Evolutionary conservation across 2,329 filamentous ascomycete genomes (phyloP).

Genomic region (Ceratocystis diversiconidia): DNA sequence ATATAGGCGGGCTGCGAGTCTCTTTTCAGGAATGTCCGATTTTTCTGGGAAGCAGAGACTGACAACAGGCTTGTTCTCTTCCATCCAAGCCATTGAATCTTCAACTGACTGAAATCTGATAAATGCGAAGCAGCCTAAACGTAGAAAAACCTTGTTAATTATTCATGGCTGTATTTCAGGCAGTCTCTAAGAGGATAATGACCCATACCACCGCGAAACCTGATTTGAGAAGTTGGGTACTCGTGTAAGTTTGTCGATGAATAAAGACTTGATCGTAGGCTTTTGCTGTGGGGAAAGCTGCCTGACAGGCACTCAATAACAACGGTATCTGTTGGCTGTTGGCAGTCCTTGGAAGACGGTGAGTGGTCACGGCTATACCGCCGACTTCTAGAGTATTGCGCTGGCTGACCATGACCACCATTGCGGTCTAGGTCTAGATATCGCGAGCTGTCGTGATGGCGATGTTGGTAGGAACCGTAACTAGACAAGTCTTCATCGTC

Average conservation of each 20-base stretch:
- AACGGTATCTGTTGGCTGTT: conserved; percentile 35
- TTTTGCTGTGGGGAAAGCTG: conserved; percentile 6
- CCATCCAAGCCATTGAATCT: conserved; percentile 30
- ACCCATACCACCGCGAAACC: conserved; percentile 10
- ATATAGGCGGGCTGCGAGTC: conserved; percentile 28
- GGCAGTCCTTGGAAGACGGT: conserved; percentile 27
- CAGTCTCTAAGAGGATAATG: not conserved
- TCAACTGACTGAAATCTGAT: conserved; percentile 30
- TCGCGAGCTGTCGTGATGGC: conserved; percentile 18
- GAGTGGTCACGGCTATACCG: conserved; percentile 22
- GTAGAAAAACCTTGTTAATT: not conserved
- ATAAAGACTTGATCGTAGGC: conserved; percentile 12
- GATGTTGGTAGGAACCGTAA: conserved; percentile 17
- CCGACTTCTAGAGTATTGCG: conserved; percentile 14
- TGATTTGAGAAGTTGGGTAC: conserved; percentile 12
- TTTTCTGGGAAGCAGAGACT: conserved; percentile 26
- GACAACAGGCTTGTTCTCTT: conserved; percentile 31
- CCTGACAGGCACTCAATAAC: conserved; percentile 40
- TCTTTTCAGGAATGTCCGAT: conserved; percentile 29
- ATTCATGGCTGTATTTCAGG: not conserved
- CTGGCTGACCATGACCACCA: conserved; percentile 10
- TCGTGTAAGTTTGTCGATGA: conserved; percentile 14
- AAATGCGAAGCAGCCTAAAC: conserved; percentile 29
- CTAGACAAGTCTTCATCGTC: conserved; percentile 19
- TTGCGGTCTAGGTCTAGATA: conserved; percentile 19